Base-by-base conservation (phyloP, 2,329 filamentous ascomycete species). In the Diaporthe velutina region DNA sequence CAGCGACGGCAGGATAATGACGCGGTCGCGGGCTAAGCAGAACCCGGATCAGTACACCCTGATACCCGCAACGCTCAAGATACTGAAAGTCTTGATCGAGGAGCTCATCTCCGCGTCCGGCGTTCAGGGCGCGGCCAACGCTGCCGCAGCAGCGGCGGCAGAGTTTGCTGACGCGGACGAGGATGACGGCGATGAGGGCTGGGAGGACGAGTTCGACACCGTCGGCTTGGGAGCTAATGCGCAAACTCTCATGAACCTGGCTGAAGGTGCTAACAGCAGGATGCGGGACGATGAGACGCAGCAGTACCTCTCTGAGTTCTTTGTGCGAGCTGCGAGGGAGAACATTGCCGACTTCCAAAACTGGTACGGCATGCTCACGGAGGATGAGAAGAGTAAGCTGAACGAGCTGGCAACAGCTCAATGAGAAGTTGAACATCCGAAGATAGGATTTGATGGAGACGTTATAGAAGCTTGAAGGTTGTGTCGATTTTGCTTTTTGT, bases 11-110 rank as follows among this genome's bases (percentile, higher is more conserved):
- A 85, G 93, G 76, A 99, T 99, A 83, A 95, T 98, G 92, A 99
- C 97, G 28, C 92, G 97, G 76, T 98, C 96, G 70, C 94, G 96
- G 79, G 92, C 97, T 19, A 95, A 94, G 84, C 90, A 93, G 82
- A 96, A 96, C 82, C 97, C 97, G 22, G 96, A 98, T 82, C 93
- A 93, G 82, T 98, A 93, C 86, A 98, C 95, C 8, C 91, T 94
- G 75, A 92, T 99, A 74, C 91, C 96, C 0, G 96, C 96, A 0
- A 93, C 95, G 1, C 89, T 99, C 81, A 99, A 99, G 86, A 98
- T 99, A 76, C 86, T 98, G 84, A 99, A 99, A 87, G 93, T 98
- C 5, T 90, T 99, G 12, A 93, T 98, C 61, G 95, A 98, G 81
- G 97, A 99, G 85, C 90, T 99, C 4, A 88, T 94, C 8, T 95